phyloP scores from a whole-genome alignment of 2,329 filamentous ascomycete genomes.

The Cytospora piceae region DNA sequence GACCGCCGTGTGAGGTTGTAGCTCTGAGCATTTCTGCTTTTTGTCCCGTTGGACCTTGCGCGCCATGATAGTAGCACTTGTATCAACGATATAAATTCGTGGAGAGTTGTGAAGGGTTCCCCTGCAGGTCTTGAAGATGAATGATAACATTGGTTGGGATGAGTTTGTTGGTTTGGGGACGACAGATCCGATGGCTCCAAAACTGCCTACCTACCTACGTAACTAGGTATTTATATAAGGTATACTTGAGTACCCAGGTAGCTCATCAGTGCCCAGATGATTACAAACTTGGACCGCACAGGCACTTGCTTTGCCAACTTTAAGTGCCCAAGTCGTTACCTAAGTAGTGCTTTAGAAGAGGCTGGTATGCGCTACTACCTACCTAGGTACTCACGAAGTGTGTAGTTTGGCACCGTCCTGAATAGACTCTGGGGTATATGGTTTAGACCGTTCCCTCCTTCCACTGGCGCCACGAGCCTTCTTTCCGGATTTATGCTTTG shows the following conservation, averaged over 20 bases:
- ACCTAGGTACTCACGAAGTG: too few species aligned
- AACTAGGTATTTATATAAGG: not conserved
- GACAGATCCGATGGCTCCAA: not conserved
- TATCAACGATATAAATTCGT: not conserved
- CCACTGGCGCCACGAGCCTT: too few species aligned
- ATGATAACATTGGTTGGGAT: too few species aligned
- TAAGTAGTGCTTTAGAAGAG: too few species aligned
- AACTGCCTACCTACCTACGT: not conserved
- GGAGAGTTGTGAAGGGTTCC: too few species aligned
- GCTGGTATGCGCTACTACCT: too few species aligned
- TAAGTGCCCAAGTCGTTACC: too few species aligned
- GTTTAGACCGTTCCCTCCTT: too few species aligned
- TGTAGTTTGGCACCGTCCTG: too few species aligned
- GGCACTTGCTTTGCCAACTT: not conserved
- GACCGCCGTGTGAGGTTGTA: not conserved
- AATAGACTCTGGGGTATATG: too few species aligned
- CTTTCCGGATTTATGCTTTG: too few species aligned
- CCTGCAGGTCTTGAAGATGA: not conserved
- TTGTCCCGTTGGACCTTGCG: not conserved
- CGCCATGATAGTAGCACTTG: not conserved
- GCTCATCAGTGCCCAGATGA: too few species aligned
- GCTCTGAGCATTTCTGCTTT: not conserved
- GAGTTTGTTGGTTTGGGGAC: not conserved
- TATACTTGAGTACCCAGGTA: not conserved
- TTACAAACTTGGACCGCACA: not conserved